Conservation (phyloP, 2,329 filamentous ascomycete species). For the Fusarium lateritium region DNA sequence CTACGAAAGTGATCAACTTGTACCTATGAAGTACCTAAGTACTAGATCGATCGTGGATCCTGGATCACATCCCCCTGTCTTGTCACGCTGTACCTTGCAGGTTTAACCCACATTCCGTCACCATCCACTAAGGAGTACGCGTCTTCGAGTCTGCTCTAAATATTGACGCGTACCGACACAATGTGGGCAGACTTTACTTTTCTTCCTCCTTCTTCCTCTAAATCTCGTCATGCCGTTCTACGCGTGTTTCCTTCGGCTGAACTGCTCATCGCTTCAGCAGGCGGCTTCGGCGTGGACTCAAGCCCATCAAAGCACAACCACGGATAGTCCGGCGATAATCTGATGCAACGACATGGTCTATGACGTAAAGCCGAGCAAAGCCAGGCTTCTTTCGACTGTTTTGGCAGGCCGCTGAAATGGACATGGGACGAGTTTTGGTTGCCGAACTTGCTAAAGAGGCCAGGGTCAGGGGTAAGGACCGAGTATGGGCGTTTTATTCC, state of each 20-base stretch:
- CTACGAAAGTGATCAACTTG: not conserved
- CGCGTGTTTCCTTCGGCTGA: not conserved
- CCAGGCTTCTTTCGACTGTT: constrained; percentile 18
- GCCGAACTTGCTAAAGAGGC: constrained; percentile 17
- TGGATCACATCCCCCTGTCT: constrained; percentile 26
- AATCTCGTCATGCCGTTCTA: constrained; percentile 1
- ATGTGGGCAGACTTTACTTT: constrained; percentile 28
- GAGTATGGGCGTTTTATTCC: constrained; percentile 24
- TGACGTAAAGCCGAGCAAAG: constrained; percentile 40
- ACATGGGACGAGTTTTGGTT: constrained; percentile 43
- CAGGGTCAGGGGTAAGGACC: constrained; percentile 35
- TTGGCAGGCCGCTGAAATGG: constrained; percentile 31
- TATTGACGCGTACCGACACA: constrained; percentile 16
- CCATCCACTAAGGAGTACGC: constrained; percentile 26
- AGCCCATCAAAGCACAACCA: constrained; percentile 7
- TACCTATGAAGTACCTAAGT: constrained; percentile 25
- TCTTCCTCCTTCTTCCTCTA: constrained; percentile 3
- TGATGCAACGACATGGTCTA: constrained; percentile 26
- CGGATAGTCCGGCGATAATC: constrained; percentile 39
- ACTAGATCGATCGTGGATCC: constrained; percentile 44
- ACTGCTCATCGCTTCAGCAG: not conserved
- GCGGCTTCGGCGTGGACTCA: constrained; percentile 2
- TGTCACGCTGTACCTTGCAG: constrained; percentile 41
- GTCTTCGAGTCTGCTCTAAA: constrained; percentile 21
- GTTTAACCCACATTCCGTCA: constrained; percentile 39